Percentiles rank a stretch among this genome's conserved stretches.
Conservation (phyloP, 208 protist species). For the Perkinsela sp. region DNA sequence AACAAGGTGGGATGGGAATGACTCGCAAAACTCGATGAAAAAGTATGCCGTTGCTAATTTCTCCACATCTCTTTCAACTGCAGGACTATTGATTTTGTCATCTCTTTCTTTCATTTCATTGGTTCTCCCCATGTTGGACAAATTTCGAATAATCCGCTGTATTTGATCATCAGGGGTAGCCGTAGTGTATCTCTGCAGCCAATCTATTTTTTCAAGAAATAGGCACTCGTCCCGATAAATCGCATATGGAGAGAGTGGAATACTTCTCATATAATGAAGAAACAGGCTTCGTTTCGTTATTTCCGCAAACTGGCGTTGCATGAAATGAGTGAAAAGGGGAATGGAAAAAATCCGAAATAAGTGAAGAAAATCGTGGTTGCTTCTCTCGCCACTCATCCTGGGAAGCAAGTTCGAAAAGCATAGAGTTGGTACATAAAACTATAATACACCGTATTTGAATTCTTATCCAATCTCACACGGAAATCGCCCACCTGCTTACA, state of each 20-base stretch:
- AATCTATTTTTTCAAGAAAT: not conserved
- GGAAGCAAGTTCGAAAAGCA: too few relatives aligned
- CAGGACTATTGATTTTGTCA: not conserved
- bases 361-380: too few relatives aligned
- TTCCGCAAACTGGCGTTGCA: not conserved
- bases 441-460: too few relatives aligned
- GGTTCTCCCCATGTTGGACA: not conserved
- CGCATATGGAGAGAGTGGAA: not conserved
- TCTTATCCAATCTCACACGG: too few relatives aligned
- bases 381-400: too few relatives aligned
- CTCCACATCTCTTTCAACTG: not conserved
- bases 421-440: too few relatives aligned
- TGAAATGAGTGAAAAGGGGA: not conserved
- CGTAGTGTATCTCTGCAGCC: not conserved
- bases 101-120: not conserved
- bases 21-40: not conserved
- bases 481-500: not conserved
- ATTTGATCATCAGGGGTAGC: not conserved
- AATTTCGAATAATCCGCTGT: not conserved
- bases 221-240: not conserved
- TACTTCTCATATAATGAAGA: not conserved
- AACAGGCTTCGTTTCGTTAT: not conserved
- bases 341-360: too few relatives aligned
- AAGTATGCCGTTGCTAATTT: not conserved
- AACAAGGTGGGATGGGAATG: not conserved